These are phyloP conservation scores for Brassica carinata DNA, from an alignment of 345 rosid genomes.

Conservation along the genomic window DNA sequence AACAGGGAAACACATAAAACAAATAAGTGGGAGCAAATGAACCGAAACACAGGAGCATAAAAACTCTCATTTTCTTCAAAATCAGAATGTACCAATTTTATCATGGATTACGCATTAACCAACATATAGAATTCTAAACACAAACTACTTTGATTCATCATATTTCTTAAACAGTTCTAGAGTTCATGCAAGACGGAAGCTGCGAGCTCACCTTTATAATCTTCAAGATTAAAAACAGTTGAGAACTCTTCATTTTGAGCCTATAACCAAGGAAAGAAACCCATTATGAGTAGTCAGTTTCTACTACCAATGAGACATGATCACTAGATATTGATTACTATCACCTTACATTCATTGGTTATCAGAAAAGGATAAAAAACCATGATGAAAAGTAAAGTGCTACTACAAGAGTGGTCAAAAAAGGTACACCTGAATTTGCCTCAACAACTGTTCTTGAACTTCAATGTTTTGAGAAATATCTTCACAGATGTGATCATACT, in stretches of 20 bases:
- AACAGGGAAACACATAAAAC: slow-evolving; percentile 13
- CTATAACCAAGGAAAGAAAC: slow-evolving; percentile 45
- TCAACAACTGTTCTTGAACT: slow-evolving; percentile 82
- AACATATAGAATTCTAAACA: slow-evolving; percentile 22
- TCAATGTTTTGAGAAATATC: slow-evolving; percentile 88
- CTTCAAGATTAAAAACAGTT: slow-evolving; percentile 85
- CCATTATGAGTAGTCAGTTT: slow-evolving; percentile 26
- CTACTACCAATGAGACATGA: slow-evolving; percentile 16
- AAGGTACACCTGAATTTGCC: slow-evolving; percentile 84
- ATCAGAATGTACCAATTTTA: background rate
- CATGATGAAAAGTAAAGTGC: slow-evolving; percentile 9
- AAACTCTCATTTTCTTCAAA: background rate
- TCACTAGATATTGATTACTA: slow-evolving; percentile 12
- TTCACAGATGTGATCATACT: slow-evolving; percentile 81
- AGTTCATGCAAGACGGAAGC: slow-evolving; percentile 28
- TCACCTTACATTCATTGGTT: slow-evolving; percentile 5
- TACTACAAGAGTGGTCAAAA: slow-evolving; percentile 7
- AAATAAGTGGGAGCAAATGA: slow-evolving; percentile 9
- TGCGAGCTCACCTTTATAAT: slow-evolving; percentile 74
- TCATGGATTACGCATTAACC: slow-evolving; percentile 10
- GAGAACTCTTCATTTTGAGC: slow-evolving; percentile 88
- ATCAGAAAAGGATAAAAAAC: slow-evolving; percentile 10
- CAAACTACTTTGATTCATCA: slow-evolving; percentile 2
- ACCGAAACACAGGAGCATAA: slow-evolving; percentile 20
- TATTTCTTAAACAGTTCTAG: background rate